A percentile compares a stretch with the other conserved stretches of the same genome.
phyloP scores from a whole-genome alignment of 2,329 filamentous ascomycete genomes.

The Colletotrichum sp. region DNA sequence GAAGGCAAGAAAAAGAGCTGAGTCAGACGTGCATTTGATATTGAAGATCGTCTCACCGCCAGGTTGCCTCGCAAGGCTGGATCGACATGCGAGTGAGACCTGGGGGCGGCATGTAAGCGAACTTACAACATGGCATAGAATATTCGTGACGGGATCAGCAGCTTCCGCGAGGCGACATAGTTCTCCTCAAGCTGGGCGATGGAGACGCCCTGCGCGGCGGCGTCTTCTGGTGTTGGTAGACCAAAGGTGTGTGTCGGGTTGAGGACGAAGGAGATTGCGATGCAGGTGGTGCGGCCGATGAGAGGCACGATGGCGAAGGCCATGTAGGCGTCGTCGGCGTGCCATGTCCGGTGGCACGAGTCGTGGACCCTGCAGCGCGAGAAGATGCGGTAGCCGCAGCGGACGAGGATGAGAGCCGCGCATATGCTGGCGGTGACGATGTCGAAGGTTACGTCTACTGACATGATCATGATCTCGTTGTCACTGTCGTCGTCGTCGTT shows the following conservation, averaged over 20 bases:
- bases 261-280: constrained; percentile 27
- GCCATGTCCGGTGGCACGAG: constrained; percentile 34
- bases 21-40: background rate
- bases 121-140: constrained; percentile 34
- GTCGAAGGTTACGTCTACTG: constrained; percentile 29
- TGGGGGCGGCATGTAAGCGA: background rate
- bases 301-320: constrained; percentile 33
- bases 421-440: constrained; percentile 31
- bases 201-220: constrained; percentile 17
- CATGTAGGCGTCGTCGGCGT: constrained; percentile 36
- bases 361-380: constrained; percentile 29
- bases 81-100: background rate
- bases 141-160: constrained; percentile 31
- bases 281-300: constrained; percentile 29
- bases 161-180: constrained; percentile 28
- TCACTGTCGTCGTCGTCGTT: background rate
- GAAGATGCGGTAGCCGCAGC: constrained; percentile 30
- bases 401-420: constrained; percentile 29
- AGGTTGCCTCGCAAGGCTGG: background rate
- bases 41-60: background rate
- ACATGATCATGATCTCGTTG: constrained; percentile 22
- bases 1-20: background rate
- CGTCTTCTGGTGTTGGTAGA: constrained; percentile 18
- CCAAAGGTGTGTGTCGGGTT: constrained; percentile 28
- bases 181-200: constrained; percentile 21